phyloP scores from a whole-genome alignment of 2,329 filamentous ascomycete genomes.

The Parafenestella ontariensis region DNA sequence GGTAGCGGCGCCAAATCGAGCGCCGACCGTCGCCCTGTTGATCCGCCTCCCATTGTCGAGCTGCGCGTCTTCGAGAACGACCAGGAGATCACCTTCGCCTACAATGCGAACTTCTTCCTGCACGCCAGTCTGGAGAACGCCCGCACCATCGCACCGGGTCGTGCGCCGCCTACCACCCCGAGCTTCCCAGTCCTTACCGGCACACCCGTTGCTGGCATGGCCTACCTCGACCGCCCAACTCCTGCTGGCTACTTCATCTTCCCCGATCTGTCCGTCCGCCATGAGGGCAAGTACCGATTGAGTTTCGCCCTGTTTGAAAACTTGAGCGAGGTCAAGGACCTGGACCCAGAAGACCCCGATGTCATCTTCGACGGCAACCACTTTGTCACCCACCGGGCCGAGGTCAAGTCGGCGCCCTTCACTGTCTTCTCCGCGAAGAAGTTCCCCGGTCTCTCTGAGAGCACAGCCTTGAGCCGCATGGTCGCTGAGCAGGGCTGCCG shows the following conservation, averaged over 20 bases:
- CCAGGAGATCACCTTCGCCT: slow-evolving; percentile 77
- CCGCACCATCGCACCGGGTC: slow-evolving; percentile 80
- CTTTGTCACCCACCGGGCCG: slow-evolving; percentile 83
- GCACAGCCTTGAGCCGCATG: slow-evolving; percentile 84
- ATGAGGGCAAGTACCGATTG: slow-evolving; percentile 91
- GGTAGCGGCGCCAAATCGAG: slow-evolving; percentile 87
- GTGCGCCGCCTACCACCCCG: slow-evolving; percentile 69
- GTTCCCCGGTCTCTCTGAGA: slow-evolving; percentile 91
- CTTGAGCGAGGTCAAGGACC: slow-evolving; percentile 83
- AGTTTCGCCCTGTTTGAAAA: slow-evolving; percentile 95
- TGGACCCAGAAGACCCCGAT: slow-evolving; percentile 63
- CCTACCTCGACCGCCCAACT: slow-evolving; percentile 86
- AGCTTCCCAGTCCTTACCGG: slow-evolving; percentile 88
- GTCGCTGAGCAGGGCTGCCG: slow-evolving; percentile 97
- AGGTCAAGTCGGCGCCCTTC: slow-evolving; percentile 87
- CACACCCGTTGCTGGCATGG: slow-evolving; percentile 93
- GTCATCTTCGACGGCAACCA: slow-evolving; percentile 51
- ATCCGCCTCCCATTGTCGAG: slow-evolving; percentile 93
- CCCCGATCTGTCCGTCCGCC: slow-evolving; percentile 91
- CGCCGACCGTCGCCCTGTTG: slow-evolving; percentile 88
- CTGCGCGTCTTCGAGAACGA: slow-evolving; percentile 81
- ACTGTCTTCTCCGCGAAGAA: slow-evolving; percentile 97
- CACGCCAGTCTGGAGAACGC: slow-evolving; percentile 88
- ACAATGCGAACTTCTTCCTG: slow-evolving; percentile 97
- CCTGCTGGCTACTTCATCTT: slow-evolving; percentile 94